Conservation (phyloP, 768 basidiomycete genomes). For the Tricholoma sp. region DNA sequence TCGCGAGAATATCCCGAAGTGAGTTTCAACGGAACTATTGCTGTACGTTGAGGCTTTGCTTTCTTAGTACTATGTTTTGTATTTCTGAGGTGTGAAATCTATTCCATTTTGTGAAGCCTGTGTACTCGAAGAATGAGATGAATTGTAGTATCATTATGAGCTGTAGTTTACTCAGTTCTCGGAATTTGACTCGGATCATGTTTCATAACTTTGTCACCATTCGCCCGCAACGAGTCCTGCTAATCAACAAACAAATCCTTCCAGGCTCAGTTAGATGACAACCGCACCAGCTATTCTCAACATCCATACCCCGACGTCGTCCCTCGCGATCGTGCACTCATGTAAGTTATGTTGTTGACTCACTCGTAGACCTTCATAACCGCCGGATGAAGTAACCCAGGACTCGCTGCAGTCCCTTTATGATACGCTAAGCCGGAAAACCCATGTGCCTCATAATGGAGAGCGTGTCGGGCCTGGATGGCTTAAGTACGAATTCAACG, state of each 20-base stretch:
- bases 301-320: conserved; percentile 71
- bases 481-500: conserved; percentile 83
- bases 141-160: too few relatives aligned
- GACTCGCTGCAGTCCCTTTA: conserved; percentile 60
- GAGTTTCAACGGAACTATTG: too few relatives aligned
- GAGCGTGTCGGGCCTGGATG: conserved; percentile 69
- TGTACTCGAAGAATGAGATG: too few relatives aligned
- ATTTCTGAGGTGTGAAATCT: too few relatives aligned
- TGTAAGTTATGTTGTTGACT: conserved; percentile 36
- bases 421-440: conserved; percentile 69
- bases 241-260: neutral
- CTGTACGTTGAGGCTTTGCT: too few relatives aligned
- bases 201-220: neutral
- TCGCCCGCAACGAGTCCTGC: neutral
- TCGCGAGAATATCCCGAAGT: conserved; percentile 86
- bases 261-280: conserved; percentile 16
- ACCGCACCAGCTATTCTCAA: conserved; percentile 48
- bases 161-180: too few relatives aligned
- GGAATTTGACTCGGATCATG: neutral
- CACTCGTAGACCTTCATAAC: conserved; percentile 2
- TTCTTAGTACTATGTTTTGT: too few relatives aligned
- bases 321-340: conserved; percentile 72
- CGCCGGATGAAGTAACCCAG: conserved; percentile 48
- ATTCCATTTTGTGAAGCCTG: too few relatives aligned
- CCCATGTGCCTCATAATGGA: conserved; percentile 50